A percentile compares a stretch with the other conserved stretches of the same genome.
These are phyloP conservation scores for Hagleromyces aurorensis DNA, from an alignment of 805 yeast species.

Conservation along the genomic window DNA sequence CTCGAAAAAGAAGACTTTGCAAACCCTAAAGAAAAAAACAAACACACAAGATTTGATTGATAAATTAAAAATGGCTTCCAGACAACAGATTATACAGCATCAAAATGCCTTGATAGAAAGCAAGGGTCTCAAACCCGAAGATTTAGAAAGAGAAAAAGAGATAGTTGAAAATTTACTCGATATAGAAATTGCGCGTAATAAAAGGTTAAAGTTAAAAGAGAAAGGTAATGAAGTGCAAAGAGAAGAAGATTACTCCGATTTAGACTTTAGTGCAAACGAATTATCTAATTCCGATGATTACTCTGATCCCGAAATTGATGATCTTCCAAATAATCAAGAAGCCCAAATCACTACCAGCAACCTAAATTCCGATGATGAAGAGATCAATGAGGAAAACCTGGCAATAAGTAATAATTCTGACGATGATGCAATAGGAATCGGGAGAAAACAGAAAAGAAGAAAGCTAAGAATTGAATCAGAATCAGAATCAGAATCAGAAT, in stretches of 20 bases:
- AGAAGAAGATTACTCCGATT: constrained; percentile 12
- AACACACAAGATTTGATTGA: constrained; percentile 30
- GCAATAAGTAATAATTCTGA: constrained; percentile 3
- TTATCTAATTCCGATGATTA: constrained; percentile 11
- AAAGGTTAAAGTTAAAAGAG: constrained; percentile 38
- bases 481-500: constrained; percentile 2
- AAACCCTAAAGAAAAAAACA: constrained; percentile 7
- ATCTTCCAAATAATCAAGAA: not conserved
- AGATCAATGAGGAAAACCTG: too few relatives aligned
- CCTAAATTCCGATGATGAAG: constrained; percentile 3
- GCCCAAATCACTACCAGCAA: not conserved
- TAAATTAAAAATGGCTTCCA: constrained; percentile 37
- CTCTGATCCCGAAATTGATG: constrained; percentile 6
- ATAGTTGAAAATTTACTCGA: constrained; percentile 33
- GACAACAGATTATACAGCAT: constrained; percentile 42
- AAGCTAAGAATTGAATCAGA: constrained; percentile 8
- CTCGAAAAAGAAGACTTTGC: constrained; percentile 18
- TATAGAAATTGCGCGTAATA: constrained; percentile 43
- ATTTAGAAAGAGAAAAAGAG: constrained; percentile 34
- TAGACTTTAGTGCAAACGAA: constrained; percentile 20
- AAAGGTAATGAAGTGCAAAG: constrained; percentile 29
- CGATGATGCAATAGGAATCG: constrained; percentile 4
- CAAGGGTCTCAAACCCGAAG: constrained; percentile 36
- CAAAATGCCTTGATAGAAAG: constrained; percentile 40
- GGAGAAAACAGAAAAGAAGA: constrained; percentile 10